These are phyloP conservation scores for Pilasporangium apinafurcum DNA, from an alignment of 352 stramenopile genomes.

Conservation along the genomic window DNA sequence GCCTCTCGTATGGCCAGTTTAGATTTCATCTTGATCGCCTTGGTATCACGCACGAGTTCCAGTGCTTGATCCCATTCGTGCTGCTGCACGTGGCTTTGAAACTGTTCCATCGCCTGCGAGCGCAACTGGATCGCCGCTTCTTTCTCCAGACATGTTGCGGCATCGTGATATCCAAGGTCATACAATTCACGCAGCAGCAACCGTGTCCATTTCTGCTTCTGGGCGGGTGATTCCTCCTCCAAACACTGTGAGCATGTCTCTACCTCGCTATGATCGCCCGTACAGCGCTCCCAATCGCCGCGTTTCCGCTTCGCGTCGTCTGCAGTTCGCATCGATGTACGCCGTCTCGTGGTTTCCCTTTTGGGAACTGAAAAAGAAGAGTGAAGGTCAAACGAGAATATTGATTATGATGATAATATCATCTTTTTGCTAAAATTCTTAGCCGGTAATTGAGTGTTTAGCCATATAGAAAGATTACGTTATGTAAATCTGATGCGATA, in stretches of 20 bases:
- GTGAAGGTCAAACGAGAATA: too few relatives aligned
- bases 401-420: too few relatives aligned
- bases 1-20: slow-evolving; percentile 24
- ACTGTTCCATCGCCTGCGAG: slow-evolving; percentile 41
- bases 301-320: slow-evolving; percentile 28
- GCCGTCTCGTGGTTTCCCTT: too few relatives aligned
- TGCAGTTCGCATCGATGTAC: too few relatives aligned
- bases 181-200: slow-evolving; percentile 72
- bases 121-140: slow-evolving; percentile 52
- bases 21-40: slow-evolving; percentile 38
- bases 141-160: slow-evolving; percentile 40
- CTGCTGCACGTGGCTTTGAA: slow-evolving; percentile 30
- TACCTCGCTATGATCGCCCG: not conserved
- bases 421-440: too few relatives aligned
- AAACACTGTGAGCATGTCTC: not conserved
- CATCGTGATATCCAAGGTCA: slow-evolving; percentile 43
- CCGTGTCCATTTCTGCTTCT: slow-evolving; percentile 56
- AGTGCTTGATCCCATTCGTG: slow-evolving; percentile 54
- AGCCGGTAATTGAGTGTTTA: too few relatives aligned
- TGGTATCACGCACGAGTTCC: slow-evolving; percentile 15
- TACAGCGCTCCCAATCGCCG: not conserved
- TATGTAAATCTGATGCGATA: too few relatives aligned
- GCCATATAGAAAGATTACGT: too few relatives aligned
- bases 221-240: not conserved
- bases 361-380: too few relatives aligned